Conservation (phyloP, 108 stramenopile genomes). For the Fragilariopsis cylindrus region DNA sequence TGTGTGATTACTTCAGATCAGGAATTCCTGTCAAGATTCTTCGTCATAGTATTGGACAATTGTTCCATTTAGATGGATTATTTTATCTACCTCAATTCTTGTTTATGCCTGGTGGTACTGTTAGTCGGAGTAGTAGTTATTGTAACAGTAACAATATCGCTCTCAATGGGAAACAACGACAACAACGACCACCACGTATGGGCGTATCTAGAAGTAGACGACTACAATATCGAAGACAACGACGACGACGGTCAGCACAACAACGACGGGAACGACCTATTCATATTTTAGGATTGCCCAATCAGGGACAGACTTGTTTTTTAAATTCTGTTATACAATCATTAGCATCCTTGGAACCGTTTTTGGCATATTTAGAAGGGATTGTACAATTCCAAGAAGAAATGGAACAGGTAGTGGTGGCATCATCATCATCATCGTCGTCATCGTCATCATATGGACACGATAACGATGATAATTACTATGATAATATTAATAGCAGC, state of each 20-base stretch:
- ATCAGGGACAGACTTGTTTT: constrained; percentile 84
- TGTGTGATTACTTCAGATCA: neutral
- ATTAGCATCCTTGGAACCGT: constrained; percentile 62
- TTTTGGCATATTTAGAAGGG: constrained; percentile 56
- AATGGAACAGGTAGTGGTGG: neutral
- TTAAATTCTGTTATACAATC: constrained; percentile 79
- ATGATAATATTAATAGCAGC: no score
- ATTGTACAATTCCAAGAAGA: constrained; percentile 31
- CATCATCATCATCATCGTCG: neutral
- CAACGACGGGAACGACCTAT: neutral
- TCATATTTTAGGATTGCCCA: constrained; percentile 55
- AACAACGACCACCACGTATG: no score
- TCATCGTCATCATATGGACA: constrained; percentile 13
- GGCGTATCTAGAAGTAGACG: neutral
- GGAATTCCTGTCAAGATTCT: neutral
- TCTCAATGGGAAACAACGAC: no score
- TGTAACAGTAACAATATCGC: no score
- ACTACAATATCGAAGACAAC: neutral
- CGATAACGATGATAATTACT: neutral
- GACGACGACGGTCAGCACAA: neutral
- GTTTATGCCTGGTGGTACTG: no score
- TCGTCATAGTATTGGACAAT: neutral
- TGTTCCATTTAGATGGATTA: no score
- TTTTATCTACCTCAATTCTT: no score
- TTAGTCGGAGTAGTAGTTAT: no score